Percentiles rank a stretch among this genome's conserved stretches.
Conservation (phyloP, 306 rosid genomes). For the Vicia sativa region DNA sequence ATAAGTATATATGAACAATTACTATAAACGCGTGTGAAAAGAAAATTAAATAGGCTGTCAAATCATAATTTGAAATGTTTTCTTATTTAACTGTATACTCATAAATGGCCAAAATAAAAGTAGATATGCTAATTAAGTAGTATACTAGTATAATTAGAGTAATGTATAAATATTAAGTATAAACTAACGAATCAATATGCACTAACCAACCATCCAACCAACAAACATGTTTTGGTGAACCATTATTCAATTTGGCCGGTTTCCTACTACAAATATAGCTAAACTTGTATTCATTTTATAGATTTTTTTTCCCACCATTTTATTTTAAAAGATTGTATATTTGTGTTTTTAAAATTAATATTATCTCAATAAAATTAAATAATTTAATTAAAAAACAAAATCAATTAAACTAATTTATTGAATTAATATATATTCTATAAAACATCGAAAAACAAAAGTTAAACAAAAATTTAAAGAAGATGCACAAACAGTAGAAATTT, state of each 20-base stretch:
- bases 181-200: constrained; percentile 11
- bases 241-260: constrained; percentile 8
- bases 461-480: too few species aligned
- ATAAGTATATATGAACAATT: not conserved
- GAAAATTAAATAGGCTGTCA: constrained; percentile 7
- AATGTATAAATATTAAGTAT: constrained; percentile 3
- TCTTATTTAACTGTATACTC: not conserved
- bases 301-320: not conserved
- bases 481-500: too few species aligned
- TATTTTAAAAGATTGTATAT: not conserved
- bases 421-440: too few species aligned
- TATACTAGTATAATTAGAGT: not conserved
- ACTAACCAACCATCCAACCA: constrained; percentile 25
- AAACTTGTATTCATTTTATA: constrained; percentile 3
- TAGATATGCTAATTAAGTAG: not conserved
- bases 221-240: constrained; percentile 4
- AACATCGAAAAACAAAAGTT: too few species aligned
- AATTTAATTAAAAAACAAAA: too few species aligned
- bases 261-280: constrained; percentile 4
- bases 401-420: too few species aligned
- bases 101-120: constrained; percentile 23
- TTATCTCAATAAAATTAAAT: too few species aligned
- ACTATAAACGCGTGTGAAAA: not conserved
- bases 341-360: not conserved
- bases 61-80: constrained; percentile 9